A percentile compares a stretch with the other conserved stretches of the same genome.
Conservation (phyloP, 2,329 filamentous ascomycete genomes). For the Pezicula rhizophila region DNA sequence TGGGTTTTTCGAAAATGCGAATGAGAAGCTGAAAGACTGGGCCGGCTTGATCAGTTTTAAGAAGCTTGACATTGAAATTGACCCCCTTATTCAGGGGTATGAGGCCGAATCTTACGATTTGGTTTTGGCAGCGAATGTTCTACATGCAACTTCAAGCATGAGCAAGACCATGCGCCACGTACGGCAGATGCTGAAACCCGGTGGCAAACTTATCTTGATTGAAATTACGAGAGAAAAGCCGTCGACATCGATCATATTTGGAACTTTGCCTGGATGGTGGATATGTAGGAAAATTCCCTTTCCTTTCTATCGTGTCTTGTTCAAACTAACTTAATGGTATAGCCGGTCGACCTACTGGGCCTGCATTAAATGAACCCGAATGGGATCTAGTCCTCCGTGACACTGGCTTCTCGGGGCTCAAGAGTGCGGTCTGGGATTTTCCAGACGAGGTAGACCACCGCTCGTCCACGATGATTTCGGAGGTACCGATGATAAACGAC, state of each 20-base stretch:
- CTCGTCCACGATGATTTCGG: too few relatives aligned
- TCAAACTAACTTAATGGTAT: too few relatives aligned
- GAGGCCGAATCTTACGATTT: constrained; percentile 27
- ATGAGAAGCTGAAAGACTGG: constrained; percentile 2
- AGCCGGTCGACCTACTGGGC: too few relatives aligned
- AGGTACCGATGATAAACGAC: too few relatives aligned
- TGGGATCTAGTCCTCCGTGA: too few relatives aligned
- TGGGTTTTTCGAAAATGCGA: constrained; percentile 27
- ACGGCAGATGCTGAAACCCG: constrained; percentile 20
- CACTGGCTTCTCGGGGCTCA: too few relatives aligned
- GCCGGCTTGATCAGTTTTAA: constrained; percentile 24
- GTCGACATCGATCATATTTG: constrained; percentile 3
- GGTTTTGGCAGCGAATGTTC: constrained; percentile 30
- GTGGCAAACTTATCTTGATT: constrained; percentile 20
- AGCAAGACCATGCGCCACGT: constrained; percentile 16
- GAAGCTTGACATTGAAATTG: constrained; percentile 27
- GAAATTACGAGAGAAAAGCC: constrained; percentile 22
- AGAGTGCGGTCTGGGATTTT: too few relatives aligned
- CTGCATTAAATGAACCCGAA: too few relatives aligned
- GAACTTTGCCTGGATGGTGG: constrained; percentile 31
- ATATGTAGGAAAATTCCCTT: constrained; percentile 17
- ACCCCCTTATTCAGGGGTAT: constrained; percentile 26
- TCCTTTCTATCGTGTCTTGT: too few relatives aligned
- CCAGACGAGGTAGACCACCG: too few relatives aligned
- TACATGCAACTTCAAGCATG: constrained; percentile 28